These are phyloP conservation scores for Dianthus caryophyllus DNA, from an alignment of 148 eudicot species.

Conservation along the genomic window DNA sequence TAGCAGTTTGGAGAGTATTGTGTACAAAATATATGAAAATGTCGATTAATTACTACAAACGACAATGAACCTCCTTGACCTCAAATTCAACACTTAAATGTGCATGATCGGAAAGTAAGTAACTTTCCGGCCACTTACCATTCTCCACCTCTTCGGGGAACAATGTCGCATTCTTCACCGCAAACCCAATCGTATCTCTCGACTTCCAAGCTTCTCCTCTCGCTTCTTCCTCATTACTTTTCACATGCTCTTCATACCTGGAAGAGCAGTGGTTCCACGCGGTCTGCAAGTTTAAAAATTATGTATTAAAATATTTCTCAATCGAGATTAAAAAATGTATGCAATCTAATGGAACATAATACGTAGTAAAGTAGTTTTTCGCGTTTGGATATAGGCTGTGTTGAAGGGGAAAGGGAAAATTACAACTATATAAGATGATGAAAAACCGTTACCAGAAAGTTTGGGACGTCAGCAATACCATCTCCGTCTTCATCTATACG, in stretches of 20 bases:
- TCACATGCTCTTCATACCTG: constrained; percentile 13
- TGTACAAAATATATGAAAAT: background rate
- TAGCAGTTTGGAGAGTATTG: no score
- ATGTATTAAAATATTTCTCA: background rate
- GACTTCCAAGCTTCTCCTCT: constrained; percentile 6
- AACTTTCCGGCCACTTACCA: constrained; percentile 49
- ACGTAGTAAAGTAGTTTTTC: no score
- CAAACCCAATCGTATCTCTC: constrained; percentile 25
- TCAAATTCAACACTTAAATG: constrained; percentile 38
- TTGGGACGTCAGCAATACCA: constrained; percentile 33
- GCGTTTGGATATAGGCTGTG: no score
- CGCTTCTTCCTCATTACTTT: constrained; percentile 8
- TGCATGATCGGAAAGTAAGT: constrained; percentile 53
- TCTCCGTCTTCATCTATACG: constrained; percentile 36
- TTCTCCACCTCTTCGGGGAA: constrained; percentile 40
- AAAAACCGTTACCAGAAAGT: constrained; percentile 22
- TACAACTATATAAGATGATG: no score
- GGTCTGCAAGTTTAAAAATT: constrained; percentile 12
- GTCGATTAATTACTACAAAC: background rate
- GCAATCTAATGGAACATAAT: no score
- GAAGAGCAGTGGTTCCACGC: constrained; percentile 24
- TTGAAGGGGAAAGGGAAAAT: no score
- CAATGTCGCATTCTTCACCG: constrained; percentile 38
- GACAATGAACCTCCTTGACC: constrained; percentile 19
- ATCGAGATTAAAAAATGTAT: no score